Conservation (phyloP, 805 yeast species). For the Myxozyma nipponensis region DNA sequence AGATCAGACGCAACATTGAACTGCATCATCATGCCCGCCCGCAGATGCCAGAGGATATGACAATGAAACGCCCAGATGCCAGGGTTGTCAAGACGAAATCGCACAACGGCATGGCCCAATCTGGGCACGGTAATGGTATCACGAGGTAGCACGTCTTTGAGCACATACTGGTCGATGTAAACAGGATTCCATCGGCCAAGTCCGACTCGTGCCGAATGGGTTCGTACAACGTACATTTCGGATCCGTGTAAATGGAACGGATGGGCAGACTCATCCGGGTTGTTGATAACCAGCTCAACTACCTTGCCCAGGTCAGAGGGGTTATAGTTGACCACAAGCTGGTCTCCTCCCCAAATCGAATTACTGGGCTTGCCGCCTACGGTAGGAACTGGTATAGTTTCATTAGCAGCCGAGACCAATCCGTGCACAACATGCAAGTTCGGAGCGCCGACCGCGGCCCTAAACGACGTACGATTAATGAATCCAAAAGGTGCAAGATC, state of each 20-base stretch:
- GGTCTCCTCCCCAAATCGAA: slow-evolving; percentile 58
- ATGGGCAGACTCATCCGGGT: slow-evolving; percentile 74
- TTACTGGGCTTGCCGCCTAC: slow-evolving; percentile 59
- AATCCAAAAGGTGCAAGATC: too few species aligned
- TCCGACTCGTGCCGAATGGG: slow-evolving; percentile 37
- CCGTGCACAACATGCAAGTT: slow-evolving; percentile 33
- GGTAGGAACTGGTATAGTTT: slow-evolving; percentile 39
- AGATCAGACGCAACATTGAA: slow-evolving; percentile 45
- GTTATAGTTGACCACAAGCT: slow-evolving; percentile 56
- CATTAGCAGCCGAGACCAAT: slow-evolving; percentile 33
- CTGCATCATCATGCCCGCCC: slow-evolving; percentile 85
- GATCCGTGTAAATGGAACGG: slow-evolving; percentile 81
- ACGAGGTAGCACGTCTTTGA: slow-evolving; percentile 74
- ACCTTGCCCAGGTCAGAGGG: slow-evolving; percentile 46
- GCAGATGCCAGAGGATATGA: slow-evolving; percentile 96
- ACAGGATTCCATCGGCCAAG: slow-evolving; percentile 15
- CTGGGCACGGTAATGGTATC: slow-evolving; percentile 76
- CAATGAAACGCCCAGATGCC: slow-evolving; percentile 99
- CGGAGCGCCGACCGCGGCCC: too few species aligned
- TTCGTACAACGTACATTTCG: slow-evolving; percentile 56
- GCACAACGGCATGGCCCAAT: slow-evolving; percentile 75
- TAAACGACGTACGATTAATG: too few species aligned
- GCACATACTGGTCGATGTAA: slow-evolving; percentile 38
- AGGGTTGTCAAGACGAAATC: slow-evolving; percentile 91
- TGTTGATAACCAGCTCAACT: slow-evolving; percentile 73